Evolutionary conservation across 1,139 yeast species (phyloP).

Genomic region (Candida anutae): DNA sequence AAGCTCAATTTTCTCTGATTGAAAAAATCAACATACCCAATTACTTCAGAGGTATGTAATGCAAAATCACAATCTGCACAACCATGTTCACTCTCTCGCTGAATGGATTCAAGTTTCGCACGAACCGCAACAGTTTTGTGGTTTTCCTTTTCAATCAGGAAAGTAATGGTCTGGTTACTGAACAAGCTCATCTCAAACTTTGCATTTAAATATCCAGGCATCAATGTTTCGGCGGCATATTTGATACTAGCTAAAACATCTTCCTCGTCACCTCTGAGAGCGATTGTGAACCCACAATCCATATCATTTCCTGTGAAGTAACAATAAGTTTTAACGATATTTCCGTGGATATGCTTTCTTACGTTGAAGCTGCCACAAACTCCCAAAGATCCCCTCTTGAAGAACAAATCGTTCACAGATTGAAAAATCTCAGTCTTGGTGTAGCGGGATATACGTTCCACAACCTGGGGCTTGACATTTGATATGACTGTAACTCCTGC

Average conservation of each 20-base stretch:
- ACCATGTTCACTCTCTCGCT: constrained; percentile 8
- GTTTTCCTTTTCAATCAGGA: constrained; percentile 4
- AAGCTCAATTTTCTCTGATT: constrained; percentile 49
- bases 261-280: constrained; percentile 68
- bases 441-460: constrained; percentile 71
- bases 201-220: constrained; percentile 67
- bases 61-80: constrained; percentile 9
- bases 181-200: constrained; percentile 76
- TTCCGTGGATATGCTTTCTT: constrained; percentile 49
- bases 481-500: constrained; percentile 74
- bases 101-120: constrained; percentile 4
- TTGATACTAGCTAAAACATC: constrained; percentile 60
- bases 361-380: constrained; percentile 67
- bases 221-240: constrained; percentile 71
- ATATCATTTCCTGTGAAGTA: constrained; percentile 72
- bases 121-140: constrained; percentile 5
- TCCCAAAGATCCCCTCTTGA: constrained; percentile 57
- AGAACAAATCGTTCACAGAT: constrained; percentile 39
- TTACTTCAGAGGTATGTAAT: constrained; percentile 26
- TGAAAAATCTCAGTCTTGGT: constrained; percentile 74
- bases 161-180: constrained; percentile 45
- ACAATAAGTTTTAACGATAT: constrained; percentile 60
- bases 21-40: constrained; percentile 45
- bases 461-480: constrained; percentile 74
- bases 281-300: constrained; percentile 72